phyloP scores from a whole-genome alignment of 1,284 basidiomycete species.

The Apiotrichum sp. region DNA sequence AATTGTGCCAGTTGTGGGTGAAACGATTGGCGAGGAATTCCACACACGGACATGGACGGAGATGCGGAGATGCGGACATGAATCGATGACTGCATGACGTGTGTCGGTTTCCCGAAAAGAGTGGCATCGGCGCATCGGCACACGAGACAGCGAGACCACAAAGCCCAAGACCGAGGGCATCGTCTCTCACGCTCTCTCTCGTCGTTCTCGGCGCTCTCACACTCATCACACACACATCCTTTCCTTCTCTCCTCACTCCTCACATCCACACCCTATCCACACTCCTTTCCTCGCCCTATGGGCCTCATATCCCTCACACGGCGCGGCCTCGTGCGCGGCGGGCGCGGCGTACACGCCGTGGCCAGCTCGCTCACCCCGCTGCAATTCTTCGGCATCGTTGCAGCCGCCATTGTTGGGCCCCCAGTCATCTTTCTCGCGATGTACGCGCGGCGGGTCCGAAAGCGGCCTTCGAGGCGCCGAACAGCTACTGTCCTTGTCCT shows the following conservation, averaged over 20 bases:
- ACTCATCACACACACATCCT: no score
- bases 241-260: background rate
- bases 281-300: background rate
- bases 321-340: background rate
- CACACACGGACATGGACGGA: no score
- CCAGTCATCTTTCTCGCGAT: constrained; percentile 6
- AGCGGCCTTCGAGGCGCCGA: constrained; percentile 20
- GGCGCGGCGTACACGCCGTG: background rate
- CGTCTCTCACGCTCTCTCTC: background rate
- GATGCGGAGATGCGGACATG: no score
- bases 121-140: no score
- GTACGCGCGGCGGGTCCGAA: constrained; percentile 6
- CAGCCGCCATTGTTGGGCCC: constrained; percentile 5
- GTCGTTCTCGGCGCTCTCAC: no score
- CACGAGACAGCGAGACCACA: no score
- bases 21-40: no score
- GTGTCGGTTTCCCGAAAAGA: no score
- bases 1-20: no score
- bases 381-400: constrained; percentile 6
- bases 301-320: background rate
- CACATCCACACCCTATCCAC: background rate
- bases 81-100: no score
- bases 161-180: no score
- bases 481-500: constrained; percentile 82
- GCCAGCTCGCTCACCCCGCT: background rate